Evolutionary conservation across 2,329 filamentous ascomycete genomes (phyloP).

Genomic region (Purpureocillium takamizusanense): DNA sequence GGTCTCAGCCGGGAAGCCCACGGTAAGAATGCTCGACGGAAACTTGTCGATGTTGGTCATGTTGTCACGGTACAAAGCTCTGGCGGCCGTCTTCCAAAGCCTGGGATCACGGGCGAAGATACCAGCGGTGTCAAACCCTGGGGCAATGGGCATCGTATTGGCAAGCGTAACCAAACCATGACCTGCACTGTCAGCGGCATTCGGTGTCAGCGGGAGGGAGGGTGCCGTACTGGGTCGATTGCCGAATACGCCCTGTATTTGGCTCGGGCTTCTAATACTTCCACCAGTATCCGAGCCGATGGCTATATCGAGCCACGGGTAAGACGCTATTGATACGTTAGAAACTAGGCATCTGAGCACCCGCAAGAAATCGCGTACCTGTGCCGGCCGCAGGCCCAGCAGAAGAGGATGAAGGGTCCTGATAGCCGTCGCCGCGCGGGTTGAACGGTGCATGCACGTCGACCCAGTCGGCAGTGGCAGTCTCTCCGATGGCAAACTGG

Average conservation of each 20-base stretch:
- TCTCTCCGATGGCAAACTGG: slow-evolving; percentile 31
- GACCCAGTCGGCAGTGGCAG: slow-evolving; percentile 36
- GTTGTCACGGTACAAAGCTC: slow-evolving; percentile 20
- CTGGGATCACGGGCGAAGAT: slow-evolving; percentile 27
- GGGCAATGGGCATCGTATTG: slow-evolving; percentile 28
- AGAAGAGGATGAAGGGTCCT: slow-evolving; percentile 31
- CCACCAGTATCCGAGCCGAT: slow-evolving; percentile 36
- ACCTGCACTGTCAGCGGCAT: slow-evolving; percentile 5
- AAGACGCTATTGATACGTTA: slow-evolving; percentile 17
- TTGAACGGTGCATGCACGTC: slow-evolving; percentile 30
- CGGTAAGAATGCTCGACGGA: slow-evolving; percentile 20
- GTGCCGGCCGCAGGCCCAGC: slow-evolving; percentile 14
- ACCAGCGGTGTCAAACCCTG: slow-evolving; percentile 33
- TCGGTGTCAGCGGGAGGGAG: too few species aligned
- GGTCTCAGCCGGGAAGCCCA: slow-evolving; percentile 15
- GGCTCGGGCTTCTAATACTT: slow-evolving; percentile 34
- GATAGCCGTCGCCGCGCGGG: slow-evolving; percentile 37
- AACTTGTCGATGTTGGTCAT: slow-evolving; percentile 19
- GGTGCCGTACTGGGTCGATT: slow-evolving; percentile 25
- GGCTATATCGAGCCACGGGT: slow-evolving; percentile 35
- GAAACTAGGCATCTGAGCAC: too few species aligned
- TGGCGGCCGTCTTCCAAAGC: slow-evolving; percentile 22
- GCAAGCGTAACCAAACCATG: slow-evolving; percentile 28
- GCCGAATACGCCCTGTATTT: slow-evolving; percentile 33
- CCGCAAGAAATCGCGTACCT: too few species aligned